These are phyloP conservation scores for Catharanthus roseus DNA, from an alignment of 257 asterid species.

Conservation along the genomic window DNA sequence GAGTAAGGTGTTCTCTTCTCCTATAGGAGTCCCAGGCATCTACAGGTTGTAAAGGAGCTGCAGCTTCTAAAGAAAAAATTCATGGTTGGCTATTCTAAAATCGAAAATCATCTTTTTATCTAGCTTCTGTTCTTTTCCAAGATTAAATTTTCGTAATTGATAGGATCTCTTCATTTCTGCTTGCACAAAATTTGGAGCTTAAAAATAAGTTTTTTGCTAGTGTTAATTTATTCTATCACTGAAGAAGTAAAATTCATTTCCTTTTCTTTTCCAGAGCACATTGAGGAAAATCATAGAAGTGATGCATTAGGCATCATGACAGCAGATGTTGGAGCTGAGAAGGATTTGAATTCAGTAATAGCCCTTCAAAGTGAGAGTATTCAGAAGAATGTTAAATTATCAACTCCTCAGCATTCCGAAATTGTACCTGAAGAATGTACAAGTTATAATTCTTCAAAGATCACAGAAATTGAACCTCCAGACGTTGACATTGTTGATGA, in stretches of 20 bases:
- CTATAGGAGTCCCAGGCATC: neutral
- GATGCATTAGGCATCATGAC: slow-evolving; percentile 18
- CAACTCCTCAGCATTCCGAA: slow-evolving; percentile 29
- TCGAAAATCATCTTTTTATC: neutral
- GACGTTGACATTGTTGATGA: slow-evolving; percentile 40
- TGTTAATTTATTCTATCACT: slow-evolving; percentile 12
- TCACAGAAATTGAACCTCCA: slow-evolving; percentile 50
- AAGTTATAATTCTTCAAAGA: slow-evolving; percentile 17
- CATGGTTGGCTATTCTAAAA: neutral
- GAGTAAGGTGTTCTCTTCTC: neutral
- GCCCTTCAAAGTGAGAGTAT: slow-evolving; percentile 23
- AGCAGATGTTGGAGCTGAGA: slow-evolving; percentile 18
- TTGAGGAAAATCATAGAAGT: slow-evolving; percentile 18
- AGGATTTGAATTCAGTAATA: slow-evolving; percentile 17
- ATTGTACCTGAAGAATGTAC: slow-evolving; percentile 25
- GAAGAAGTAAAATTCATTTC: slow-evolving; percentile 35
- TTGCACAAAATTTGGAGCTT: neutral
- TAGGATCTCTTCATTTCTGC: slow-evolving; percentile 2
- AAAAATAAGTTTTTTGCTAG: neutral
- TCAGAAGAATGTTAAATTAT: slow-evolving; percentile 16
- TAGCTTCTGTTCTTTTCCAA: slow-evolving; percentile 3
- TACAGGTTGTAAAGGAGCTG: neutral
- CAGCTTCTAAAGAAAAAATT: neutral
- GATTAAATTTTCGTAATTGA: neutral
- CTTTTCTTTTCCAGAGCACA: slow-evolving; percentile 27